phyloP scores from a whole-genome alignment of 2,329 filamentous ascomycete genomes.

The Beauveria sp. region DNA sequence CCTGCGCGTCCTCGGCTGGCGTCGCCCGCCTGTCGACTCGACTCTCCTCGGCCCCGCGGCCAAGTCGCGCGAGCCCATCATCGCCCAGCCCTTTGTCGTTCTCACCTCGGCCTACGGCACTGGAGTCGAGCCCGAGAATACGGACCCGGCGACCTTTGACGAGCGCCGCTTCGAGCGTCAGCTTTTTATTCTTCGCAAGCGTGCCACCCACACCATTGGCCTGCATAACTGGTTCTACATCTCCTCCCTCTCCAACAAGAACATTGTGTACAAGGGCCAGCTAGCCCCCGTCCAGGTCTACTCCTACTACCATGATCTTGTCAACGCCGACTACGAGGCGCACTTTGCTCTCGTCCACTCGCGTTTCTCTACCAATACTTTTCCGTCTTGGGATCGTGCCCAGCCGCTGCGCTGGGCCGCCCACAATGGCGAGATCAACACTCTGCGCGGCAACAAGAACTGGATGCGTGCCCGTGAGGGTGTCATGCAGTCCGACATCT shows the following conservation, averaged over 20 bases:
- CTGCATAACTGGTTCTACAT: slow-evolving; percentile 99
- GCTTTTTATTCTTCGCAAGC: slow-evolving; percentile 90
- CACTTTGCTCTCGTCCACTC: slow-evolving; percentile 97
- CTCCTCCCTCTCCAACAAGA: slow-evolving; percentile 93
- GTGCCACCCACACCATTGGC: slow-evolving; percentile 87
- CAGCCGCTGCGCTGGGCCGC: slow-evolving; percentile 95
- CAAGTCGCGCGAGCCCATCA: slow-evolving; percentile 86
- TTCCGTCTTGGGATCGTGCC: slow-evolving; percentile 95
- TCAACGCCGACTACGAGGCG: slow-evolving; percentile 94
- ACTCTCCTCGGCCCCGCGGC: slow-evolving; percentile 88
- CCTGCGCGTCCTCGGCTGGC: slow-evolving; percentile 89
- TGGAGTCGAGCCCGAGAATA: slow-evolving; percentile 69
- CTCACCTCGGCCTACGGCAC: slow-evolving; percentile 76
- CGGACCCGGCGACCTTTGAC: slow-evolving; percentile 74
- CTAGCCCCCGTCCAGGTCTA: slow-evolving; percentile 92
- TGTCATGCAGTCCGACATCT: slow-evolving; percentile 85
- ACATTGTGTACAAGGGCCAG: slow-evolving; percentile 99
- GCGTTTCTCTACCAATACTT: slow-evolving; percentile 96
- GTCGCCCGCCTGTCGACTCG: slow-evolving; percentile 90
- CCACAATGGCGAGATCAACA: slow-evolving; percentile 99
- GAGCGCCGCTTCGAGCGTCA: slow-evolving; percentile 84
- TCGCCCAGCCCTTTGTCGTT: slow-evolving; percentile 93
- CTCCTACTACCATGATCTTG: slow-evolving; percentile 94
- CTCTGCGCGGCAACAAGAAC: slow-evolving; percentile 95
- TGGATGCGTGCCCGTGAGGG: slow-evolving; percentile 98